Evolutionary conservation across 2,329 filamentous ascomycete species (phyloP), one percentile per base, ranked within the genome.

Genomic region (Diplodia sapinea): DNA sequence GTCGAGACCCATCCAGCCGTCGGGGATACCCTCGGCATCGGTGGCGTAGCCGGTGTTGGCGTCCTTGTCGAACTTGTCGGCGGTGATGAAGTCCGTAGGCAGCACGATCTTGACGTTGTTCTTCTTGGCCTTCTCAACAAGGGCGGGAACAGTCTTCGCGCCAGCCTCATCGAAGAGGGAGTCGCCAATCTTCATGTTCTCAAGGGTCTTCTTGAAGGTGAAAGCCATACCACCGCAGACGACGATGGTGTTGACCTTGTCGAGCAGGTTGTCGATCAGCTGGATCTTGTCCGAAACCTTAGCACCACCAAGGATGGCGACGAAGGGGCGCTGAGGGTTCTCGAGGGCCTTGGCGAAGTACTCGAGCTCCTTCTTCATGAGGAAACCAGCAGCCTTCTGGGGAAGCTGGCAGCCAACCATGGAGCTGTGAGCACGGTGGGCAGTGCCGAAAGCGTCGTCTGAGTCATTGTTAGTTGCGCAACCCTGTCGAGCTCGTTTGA

Each of bases 241-340:
- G 82, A 99, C 91, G 73, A 99, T 88, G 80, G 90, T 95, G 87
- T 99, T 88, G 81, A 99, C 94, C 88, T 99, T 98, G 82, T 93
- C 92, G 73, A 99, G 90, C 73, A 99, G 87, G 87, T 99, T 99
- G 85, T 99, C 94, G 79, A 99, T 98, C 75, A 99, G 88, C 86
- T 97, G 93, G 81, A 99, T 99, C 90, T 99, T 99, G 88, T 99
- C 95, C 54, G 93, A 96, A 74, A 99, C 93, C 88, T 99, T 99
- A 80, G 95, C 93, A 74, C 95, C 95, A 75, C 95, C 95, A 65
- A 99, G 91, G 79, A 99, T 99, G 80, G 95, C 96, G 66, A 99
- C 90, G 91, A 99, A 99, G 70, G 95, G 95, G 68, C 94, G 90
- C 84, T 96, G 87, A 70, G 95, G 95, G 75, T 87, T 89, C 85